Base-by-base conservation (phyloP, 192 early-diverging fungal species). In the Rhizophagus sp. region DNA sequence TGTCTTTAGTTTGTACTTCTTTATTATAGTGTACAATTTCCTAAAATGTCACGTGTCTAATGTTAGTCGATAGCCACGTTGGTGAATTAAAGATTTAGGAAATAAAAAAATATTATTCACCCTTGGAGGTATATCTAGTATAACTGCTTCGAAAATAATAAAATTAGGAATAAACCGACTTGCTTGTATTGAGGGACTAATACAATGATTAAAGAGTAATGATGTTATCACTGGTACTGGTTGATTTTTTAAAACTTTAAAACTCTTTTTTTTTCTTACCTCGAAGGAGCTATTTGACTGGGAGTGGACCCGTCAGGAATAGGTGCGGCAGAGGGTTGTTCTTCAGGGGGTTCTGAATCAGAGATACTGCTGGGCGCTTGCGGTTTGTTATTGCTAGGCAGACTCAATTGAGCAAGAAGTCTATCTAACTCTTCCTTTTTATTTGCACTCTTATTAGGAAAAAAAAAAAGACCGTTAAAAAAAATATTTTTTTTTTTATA, bases 11-110 rank as follows among this genome's bases (percentile, higher is more conserved):
- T 82, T 95, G 94, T 8, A 91, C 89, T 79, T 96, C 97, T 84
- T 99, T 99, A 82, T 89, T 94, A 87, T 99, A 99, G 44, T 89
- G 88, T 19, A 98, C 93, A 74, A 87, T 90, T 86, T 96, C 93
- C 92, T 94, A 72, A 36, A 24, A 19, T 52, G 4, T 24, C 22
- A 62, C 49, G 30, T 47, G n/a, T 1, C 9, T 41, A 49, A 19
- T 7, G 11, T 47, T 47, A 47, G 44, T 47, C 11, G 49, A 52
- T 6, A 6, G 4, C 22, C 17, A 57, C 15, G 15, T 17, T 22
- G 3, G 13, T 57, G 15, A 19, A 57, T 57, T 41, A 41, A 30
- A 41, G 39, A 41, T 41, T 41, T 41, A 41, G 3, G 6, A 41
- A 41, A 7, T 41, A 8, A 41, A 7, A 39, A 41, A 41, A n/a